These are phyloP conservation scores for Agaricales sp. DNA, from an alignment of 1,284 basidiomycete species.

Conservation along the genomic window DNA sequence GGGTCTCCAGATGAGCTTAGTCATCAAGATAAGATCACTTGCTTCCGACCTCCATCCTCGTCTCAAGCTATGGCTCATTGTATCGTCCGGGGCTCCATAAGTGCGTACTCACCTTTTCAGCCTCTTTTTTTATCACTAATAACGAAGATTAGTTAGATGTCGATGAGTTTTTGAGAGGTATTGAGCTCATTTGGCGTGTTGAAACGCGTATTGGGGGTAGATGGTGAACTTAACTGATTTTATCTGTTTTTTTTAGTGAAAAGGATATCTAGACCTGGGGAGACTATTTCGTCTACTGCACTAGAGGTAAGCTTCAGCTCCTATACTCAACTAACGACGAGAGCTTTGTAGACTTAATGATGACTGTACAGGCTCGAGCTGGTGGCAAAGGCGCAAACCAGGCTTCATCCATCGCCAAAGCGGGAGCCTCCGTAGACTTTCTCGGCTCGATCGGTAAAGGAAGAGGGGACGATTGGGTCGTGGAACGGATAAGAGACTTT, in stretches of 20 bases:
- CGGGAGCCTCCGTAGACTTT: constrained; percentile 32
- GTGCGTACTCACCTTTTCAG: constrained; percentile 22
- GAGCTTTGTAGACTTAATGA: not conserved
- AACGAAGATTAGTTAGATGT: constrained; percentile 25
- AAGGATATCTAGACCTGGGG: constrained; percentile 38
- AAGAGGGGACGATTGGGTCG: constrained; percentile 36
- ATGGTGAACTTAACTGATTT: not conserved
- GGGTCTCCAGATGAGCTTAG: too few species aligned
- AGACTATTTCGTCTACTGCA: constrained; percentile 41
- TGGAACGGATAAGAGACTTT: constrained; percentile 23
- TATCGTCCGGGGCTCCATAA: constrained; percentile 43
- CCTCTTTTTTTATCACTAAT: not conserved
- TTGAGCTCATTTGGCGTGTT: constrained; percentile 5
- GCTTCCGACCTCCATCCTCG: not conserved
- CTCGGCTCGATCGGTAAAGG: constrained; percentile 35
- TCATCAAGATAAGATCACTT: not conserved
- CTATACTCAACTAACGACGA: not conserved
- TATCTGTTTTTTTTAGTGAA: constrained; percentile 25
- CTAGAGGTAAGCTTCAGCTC: constrained; percentile 29
- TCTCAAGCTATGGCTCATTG: constrained; percentile 18
- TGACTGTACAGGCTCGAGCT: not conserved
- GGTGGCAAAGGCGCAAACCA: constrained; percentile 57
- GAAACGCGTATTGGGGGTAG: not conserved
- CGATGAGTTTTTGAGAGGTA: constrained; percentile 50
- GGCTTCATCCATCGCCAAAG: constrained; percentile 40